Percentiles rank a stretch among this genome's conserved stretches.
These are phyloP conservation scores for Argentina anserina DNA, from an alignment of 306 rosid species.

Conservation along the genomic window DNA sequence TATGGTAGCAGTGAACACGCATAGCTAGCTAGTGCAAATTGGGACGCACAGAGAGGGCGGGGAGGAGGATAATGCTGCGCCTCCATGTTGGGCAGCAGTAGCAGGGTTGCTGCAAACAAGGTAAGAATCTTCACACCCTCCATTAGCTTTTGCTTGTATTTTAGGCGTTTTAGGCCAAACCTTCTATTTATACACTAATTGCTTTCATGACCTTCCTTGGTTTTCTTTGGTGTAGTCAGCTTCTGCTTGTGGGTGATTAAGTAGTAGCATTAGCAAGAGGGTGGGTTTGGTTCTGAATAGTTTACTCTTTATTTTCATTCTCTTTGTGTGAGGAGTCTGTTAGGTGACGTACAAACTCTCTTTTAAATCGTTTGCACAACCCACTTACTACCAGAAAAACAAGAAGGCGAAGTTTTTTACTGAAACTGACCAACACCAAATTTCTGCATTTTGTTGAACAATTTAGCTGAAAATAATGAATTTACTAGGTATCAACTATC, in stretches of 20 bases:
- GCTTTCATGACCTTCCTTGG: constrained; percentile 19
- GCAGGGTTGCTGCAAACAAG: constrained; percentile 24
- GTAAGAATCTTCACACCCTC: constrained; percentile 25
- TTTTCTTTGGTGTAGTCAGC: constrained; percentile 21
- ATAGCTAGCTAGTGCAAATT: constrained; percentile 62
- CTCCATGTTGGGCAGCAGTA: constrained; percentile 32
- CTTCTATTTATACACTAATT: constrained; percentile 38
- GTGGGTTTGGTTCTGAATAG: constrained; percentile 37
- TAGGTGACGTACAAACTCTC: constrained; percentile 40
- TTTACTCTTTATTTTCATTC: constrained; percentile 33
- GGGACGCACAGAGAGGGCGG: constrained; percentile 64
- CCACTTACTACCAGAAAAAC: constrained; percentile 26
- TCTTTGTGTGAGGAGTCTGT: constrained; percentile 48
- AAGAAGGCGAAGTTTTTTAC: background rate
- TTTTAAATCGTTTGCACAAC: constrained; percentile 14
- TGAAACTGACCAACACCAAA: background rate
- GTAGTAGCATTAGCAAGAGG: constrained; percentile 38
- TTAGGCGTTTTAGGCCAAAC: constrained; percentile 15
- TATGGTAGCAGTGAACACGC: constrained; percentile 59
- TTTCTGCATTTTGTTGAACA: background rate
- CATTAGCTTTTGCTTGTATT: constrained; percentile 29
- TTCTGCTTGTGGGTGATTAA: constrained; percentile 18
- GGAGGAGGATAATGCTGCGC: constrained; percentile 21
- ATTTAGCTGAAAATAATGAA: background rate
- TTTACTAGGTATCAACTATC: too few relatives aligned